A percentile compares a stretch with the other conserved stretches of the same genome.
phyloP scores from a whole-genome alignment of 208 protist genomes.

The Trypanosoma caninum region DNA sequence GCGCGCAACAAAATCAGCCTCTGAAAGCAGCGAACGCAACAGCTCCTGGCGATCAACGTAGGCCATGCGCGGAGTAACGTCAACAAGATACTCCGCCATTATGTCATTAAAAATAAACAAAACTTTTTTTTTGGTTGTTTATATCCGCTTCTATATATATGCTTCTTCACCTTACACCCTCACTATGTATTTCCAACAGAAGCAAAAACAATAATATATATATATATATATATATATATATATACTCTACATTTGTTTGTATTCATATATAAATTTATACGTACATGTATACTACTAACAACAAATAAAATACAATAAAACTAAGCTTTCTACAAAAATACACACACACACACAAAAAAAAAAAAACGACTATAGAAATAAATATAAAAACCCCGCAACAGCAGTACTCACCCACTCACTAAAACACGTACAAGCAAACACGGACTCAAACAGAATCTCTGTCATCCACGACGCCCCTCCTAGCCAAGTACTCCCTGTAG shows the following conservation, averaged over 20 bases:
- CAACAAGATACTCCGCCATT: constrained; percentile 68
- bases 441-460: background rate
- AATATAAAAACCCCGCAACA: background rate
- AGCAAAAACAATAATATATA: too few relatives aligned
- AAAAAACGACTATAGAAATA: constrained; percentile 11
- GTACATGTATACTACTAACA: background rate
- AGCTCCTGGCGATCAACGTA: constrained; percentile 87
- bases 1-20: constrained; percentile 57
- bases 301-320: too few relatives aligned
- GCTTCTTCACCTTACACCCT: too few relatives aligned
- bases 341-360: background rate
- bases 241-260: too few relatives aligned
- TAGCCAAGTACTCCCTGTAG: constrained; percentile 70
- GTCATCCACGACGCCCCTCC: constrained; percentile 9
- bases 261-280: too few relatives aligned
- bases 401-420: background rate
- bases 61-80: constrained; percentile 56
- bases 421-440: background rate
- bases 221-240: too few relatives aligned
- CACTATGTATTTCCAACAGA: too few relatives aligned
- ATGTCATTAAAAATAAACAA: too few relatives aligned
- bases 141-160: too few relatives aligned
- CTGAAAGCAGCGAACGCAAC: constrained; percentile 59
- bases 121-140: too few relatives aligned
- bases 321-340: background rate